Evolutionary conservation across 164 flowering plant genomes (phyloP).

Genomic region (Sedum album): DNA sequence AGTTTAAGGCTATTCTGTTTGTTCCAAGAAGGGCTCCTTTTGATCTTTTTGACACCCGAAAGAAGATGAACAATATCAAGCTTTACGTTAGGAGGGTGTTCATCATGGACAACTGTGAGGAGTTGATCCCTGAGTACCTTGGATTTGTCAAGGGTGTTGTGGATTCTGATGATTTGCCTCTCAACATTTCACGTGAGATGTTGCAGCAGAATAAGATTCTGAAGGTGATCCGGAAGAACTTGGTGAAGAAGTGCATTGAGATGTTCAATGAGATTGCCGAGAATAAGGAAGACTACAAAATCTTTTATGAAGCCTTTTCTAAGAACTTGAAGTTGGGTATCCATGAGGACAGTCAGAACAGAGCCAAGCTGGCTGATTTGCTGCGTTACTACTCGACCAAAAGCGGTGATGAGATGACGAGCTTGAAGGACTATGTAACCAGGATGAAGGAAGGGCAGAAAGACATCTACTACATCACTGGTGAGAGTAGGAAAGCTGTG

Average conservation of each 20-base stretch:
- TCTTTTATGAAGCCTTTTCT: constrained; percentile 64
- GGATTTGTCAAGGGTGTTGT: constrained; percentile 66
- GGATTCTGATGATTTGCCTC: constrained; percentile 62
- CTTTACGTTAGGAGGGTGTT: constrained; percentile 66
- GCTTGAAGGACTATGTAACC: constrained; percentile 64
- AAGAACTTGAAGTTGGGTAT: constrained; percentile 64
- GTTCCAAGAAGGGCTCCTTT: constrained; percentile 66
- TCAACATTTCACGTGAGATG: constrained; percentile 74
- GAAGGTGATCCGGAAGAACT: constrained; percentile 66
- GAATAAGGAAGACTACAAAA: constrained; percentile 59
- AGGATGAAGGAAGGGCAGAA: constrained; percentile 79
- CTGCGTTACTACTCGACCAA: constrained; percentile 64
- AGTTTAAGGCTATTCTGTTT: constrained; percentile 62
- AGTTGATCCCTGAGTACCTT: constrained; percentile 58
- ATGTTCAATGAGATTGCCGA: constrained; percentile 70
- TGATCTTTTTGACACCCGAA: constrained; percentile 57
- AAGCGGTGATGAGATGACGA: constrained; percentile 66
- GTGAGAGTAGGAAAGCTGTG: constrained; percentile 67
- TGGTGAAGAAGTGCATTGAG: constrained; percentile 71
- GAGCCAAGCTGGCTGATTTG: constrained; percentile 51
- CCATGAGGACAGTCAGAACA: constrained; percentile 71
- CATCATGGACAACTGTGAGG: constrained; percentile 76
- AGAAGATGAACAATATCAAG: constrained; percentile 78
- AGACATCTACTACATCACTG: constrained; percentile 63
- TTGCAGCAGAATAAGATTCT: constrained; percentile 72